These are phyloP conservation scores for Amanita phalloides DNA, from an alignment of 768 basidiomycete species.

Conservation along the genomic window DNA sequence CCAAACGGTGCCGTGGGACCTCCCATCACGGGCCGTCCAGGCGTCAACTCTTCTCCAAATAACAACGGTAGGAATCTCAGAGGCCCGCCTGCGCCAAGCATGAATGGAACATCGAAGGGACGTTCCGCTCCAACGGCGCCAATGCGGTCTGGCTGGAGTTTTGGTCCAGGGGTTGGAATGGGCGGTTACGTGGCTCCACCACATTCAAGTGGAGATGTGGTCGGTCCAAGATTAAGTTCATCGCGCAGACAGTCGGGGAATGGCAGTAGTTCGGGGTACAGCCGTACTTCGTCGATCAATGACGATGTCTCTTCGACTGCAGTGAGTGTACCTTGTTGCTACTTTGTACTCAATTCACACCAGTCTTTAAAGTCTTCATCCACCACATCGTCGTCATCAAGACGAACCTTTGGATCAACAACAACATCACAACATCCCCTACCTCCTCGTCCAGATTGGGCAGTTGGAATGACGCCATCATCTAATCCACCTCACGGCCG, in stretches of 20 bases:
- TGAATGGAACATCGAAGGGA: conserved; percentile 21
- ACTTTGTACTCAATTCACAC: conserved; percentile 5
- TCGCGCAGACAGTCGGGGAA: conserved; percentile 43
- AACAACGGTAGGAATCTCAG: conserved; percentile 14
- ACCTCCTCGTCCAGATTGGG: conserved; percentile 82
- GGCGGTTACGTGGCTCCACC: conserved; percentile 28
- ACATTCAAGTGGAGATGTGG: conserved; percentile 29
- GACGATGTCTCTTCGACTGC: conserved; percentile 73
- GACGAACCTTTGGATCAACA: conserved; percentile 64
- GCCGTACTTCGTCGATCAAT: conserved; percentile 43
- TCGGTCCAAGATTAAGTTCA: conserved; percentile 57
- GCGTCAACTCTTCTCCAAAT: conserved; percentile 12
- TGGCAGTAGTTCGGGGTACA: conserved; percentile 35
- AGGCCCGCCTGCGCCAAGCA: conserved; percentile 10
- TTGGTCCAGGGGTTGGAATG: conserved; percentile 49
- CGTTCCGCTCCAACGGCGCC: conserved; percentile 20
- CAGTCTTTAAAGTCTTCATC: conserved; percentile 46
- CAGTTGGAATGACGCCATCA: conserved; percentile 72
- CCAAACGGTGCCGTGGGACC: conserved; percentile 17
- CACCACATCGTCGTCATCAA: conserved; percentile 70
- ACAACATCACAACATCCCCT: conserved; percentile 64
- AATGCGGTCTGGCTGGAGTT: conserved; percentile 54
- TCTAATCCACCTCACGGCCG: conserved; percentile 43
- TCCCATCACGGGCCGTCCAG: conserved; percentile 8
- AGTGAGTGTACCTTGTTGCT: conserved; percentile 34